These are phyloP conservation scores for Leccinum ponderosum DNA, from an alignment of 1,284 basidiomycete genomes.

Conservation along the genomic window DNA sequence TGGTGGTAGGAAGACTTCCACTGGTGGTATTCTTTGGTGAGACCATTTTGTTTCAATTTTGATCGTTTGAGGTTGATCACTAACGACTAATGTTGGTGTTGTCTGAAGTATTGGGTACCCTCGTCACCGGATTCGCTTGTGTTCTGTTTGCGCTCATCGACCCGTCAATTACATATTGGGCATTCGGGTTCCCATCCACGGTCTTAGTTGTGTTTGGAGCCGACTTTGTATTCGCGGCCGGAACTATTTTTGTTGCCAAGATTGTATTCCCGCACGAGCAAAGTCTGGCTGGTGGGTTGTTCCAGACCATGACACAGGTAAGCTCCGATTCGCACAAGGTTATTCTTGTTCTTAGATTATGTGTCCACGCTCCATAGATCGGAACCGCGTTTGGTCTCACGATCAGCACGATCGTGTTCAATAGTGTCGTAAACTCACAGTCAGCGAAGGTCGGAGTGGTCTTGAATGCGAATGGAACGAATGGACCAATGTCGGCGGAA, in stretches of 20 bases:
- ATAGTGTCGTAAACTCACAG: conserved; percentile 44
- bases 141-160: conserved; percentile 75
- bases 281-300: conserved; percentile 74
- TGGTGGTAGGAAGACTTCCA: conserved; percentile 57
- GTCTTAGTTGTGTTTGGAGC: conserved; percentile 74
- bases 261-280: conserved; percentile 76
- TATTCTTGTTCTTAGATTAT: not conserved
- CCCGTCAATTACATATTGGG: conserved; percentile 72
- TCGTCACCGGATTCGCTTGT: conserved; percentile 61
- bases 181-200: conserved; percentile 78
- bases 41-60: conserved; percentile 14
- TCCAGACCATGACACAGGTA: conserved; percentile 76
- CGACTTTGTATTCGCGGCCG: conserved; percentile 77
- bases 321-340: conserved; percentile 3
- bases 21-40: conserved; percentile 57
- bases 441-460: conserved; percentile 33
- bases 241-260: conserved; percentile 76
- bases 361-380: conserved; percentile 42
- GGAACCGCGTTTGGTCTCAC: conserved; percentile 78
- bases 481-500: conserved; percentile 39
- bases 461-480: conserved; percentile 29
- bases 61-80: not conserved
- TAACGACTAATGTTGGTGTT: not conserved
- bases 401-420: conserved; percentile 72
- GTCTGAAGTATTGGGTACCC: conserved; percentile 50